Base-by-base conservation (phyloP, 2,329 filamentous ascomycete genomes). In the Rachicladosporium sp. region DNA sequence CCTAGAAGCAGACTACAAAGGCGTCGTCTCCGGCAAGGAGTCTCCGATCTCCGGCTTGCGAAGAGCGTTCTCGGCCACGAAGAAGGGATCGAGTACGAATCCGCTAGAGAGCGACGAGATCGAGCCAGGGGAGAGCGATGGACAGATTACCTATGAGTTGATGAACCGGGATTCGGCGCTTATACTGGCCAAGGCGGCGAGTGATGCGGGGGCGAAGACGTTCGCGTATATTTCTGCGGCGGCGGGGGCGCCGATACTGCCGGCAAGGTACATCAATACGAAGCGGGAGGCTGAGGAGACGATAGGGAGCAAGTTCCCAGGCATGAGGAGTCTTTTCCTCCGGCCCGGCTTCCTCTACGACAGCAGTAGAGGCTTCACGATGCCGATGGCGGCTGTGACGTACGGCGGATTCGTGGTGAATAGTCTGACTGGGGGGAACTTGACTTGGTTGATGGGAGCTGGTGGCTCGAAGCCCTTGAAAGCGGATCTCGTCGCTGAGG, bases 1-100 rank as follows among this genome's bases (percentile, higher is more conserved):
- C 11, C 75, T 98, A 7, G 91, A 98, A 67, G 87, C 88, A 36
- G 91, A 98, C 68, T 98, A 98, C 75, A 98, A 98, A 65, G 83
- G 82, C 50, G 80, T 94, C 10, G 59, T 98, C 19, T 80, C 78
- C 12, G 91, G 91, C 37, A 78, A 75, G 44, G 88, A 94, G 54
- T 86, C 83, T 0, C 78, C 86, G n/a, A 63, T 93, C 38, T 64
- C 76, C 5, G 89, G 86, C 1, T 67, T 98, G 10, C 74, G 76
- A 46, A 79, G 81, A 52, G 85, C 86, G 19, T 93, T 96, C 59
- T 77, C 78, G 37, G 59, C 75, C 1, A 70, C 73, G 2, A 80
- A 80, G 49, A 51, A 61, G 64, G 54, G 76, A 41, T 75, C 76
- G 39, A 71, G 66, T 53, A 45, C 45, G 27, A 83, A 93, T 58